phyloP scores from a whole-genome alignment of 176 grass and related monocot genomes.

The Oryza meridionalis region DNA sequence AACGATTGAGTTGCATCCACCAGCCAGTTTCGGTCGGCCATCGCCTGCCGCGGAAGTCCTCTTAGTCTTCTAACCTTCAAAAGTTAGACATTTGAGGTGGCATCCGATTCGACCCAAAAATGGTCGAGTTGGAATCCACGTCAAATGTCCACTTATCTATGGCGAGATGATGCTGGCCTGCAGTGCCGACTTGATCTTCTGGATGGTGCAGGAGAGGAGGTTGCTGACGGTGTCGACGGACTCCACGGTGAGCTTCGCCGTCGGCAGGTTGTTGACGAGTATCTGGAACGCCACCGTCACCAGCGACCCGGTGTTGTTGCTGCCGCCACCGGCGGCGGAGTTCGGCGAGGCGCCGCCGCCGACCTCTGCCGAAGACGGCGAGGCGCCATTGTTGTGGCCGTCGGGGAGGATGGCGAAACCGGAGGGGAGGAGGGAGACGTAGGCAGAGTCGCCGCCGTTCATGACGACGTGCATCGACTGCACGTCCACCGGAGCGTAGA shows the following conservation, averaged over 20 bases:
- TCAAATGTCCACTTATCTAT: constrained; percentile 57
- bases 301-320: constrained; percentile 39
- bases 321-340: too few species aligned
- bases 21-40: not conserved
- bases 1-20: not conserved
- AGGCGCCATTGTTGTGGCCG: constrained; percentile 11
- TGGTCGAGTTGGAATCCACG: constrained; percentile 54
- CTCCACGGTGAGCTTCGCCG: constrained; percentile 66
- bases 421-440: constrained; percentile 69
- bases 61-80: not conserved
- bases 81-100: constrained; percentile 56
- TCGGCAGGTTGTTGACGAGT: constrained; percentile 71
- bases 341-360: not conserved
- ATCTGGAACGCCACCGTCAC: constrained; percentile 83
- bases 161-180: constrained; percentile 51
- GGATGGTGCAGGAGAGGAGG: constrained; percentile 75
- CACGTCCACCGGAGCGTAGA: constrained; percentile 73
- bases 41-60: not conserved
- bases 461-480: constrained; percentile 75
- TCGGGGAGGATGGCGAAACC: constrained; percentile 75
- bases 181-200: constrained; percentile 77
- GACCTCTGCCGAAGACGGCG: not conserved
- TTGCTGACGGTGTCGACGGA: constrained; percentile 69
- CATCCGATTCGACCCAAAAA: constrained; percentile 14
- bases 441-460: constrained; percentile 68